Evolutionary conservation across 139 green algal genomes (phyloP), one percentile per base, ranked within the genome.

Genomic region (Chlamydomonas sp.): DNA sequence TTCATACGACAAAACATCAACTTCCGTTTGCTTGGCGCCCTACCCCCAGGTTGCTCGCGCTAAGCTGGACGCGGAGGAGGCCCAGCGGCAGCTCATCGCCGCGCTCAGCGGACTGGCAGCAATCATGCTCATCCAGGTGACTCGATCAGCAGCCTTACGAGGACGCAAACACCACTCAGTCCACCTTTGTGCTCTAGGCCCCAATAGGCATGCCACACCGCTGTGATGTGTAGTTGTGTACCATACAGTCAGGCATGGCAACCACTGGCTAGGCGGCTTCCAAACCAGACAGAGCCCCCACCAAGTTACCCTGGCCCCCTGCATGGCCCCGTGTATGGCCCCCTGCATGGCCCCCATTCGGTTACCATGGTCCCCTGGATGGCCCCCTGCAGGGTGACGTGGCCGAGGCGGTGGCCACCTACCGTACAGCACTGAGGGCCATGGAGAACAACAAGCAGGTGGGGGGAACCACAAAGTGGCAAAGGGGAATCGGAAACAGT

Each of bases 31-130:
- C 20, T 63, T 83, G 6, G 59, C 63, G 2, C 8, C 57, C 85
- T 68, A 80, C 80, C 71, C 79, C 90, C 90, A 86, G 71, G 87
- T 94, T 14, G 87, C 86, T 49, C 96, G 96, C 76, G 94, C 96
- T 0, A 84, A 91, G 57, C n/a, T 94, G 49, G 97, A 99, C 84
- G 97, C 97, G 7, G 97, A 99, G 85, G 97, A 99, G 74, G 91
- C 94, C 6, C 95, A 98, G 90, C 94, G 97, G 14, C 60, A 96
- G 73, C 86, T 99, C 61, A 73, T 98, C 63, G 90, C 85, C 3
- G 90, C 93, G 0, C 91, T 98, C 16, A 98, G 98, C 74, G 97
- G 97, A 10, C 90, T 98, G 10, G 96, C 95, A 20, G 97, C 91
- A 16, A 88, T 98, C 31, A 87, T 93, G 82, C 71, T 96, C 74